These are phyloP conservation scores for Myriosclerotinia duriaeana DNA, from an alignment of 2,329 filamentous ascomycete genomes.

Conservation along the genomic window DNA sequence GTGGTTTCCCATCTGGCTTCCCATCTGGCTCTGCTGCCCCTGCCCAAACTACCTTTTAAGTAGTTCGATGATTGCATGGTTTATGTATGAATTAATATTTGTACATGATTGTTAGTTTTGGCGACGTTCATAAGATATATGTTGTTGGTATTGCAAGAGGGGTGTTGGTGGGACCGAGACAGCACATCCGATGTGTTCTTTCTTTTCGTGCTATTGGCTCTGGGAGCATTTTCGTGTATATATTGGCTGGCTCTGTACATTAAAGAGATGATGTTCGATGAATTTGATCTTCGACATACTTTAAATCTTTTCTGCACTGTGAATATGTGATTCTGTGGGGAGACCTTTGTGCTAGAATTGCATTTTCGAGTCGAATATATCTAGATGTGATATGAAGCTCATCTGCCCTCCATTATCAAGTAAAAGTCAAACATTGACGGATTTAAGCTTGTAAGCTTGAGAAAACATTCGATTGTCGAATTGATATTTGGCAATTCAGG, in stretches of 20 bases:
- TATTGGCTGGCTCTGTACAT: conserved; percentile 10
- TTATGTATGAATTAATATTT: background rate
- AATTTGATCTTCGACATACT: background rate
- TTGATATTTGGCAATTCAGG: no score
- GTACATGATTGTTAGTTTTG: background rate
- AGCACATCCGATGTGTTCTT: conserved; percentile 9
- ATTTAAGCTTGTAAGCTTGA: no score
- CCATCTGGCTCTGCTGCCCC: conserved; percentile 3
- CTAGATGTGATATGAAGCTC: no score
- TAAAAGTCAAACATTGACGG: no score
- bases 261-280: background rate
- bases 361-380: background rate
- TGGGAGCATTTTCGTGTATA: conserved; percentile 12
- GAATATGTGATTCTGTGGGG: background rate
- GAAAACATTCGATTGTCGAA: no score
- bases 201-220: conserved; percentile 17
- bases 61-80: conserved; percentile 6
- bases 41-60: background rate
- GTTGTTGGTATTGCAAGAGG: background rate
- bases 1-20: conserved; percentile 5
- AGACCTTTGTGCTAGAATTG: background rate
- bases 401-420: no score
- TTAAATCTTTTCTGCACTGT: background rate
- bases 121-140: conserved; percentile 1
- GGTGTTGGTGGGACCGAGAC: conserved; percentile 2